Percentiles rank a stretch among this genome's conserved stretches.
phyloP scores from a whole-genome alignment of 768 basidiomycete species.

The Kwoniella sp. region DNA sequence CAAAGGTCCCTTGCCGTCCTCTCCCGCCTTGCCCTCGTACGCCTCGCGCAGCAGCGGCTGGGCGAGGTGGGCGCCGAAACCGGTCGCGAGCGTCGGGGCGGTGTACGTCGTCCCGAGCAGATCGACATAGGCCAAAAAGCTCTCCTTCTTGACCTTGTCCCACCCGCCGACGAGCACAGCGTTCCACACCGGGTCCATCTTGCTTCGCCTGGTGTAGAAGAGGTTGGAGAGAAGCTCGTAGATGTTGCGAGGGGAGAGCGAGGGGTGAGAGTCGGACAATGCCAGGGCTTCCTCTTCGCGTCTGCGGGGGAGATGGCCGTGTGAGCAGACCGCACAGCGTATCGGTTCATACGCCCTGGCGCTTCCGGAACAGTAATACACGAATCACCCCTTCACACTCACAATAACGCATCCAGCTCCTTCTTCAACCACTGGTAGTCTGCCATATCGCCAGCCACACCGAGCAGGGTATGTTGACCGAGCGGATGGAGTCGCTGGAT shows the following conservation, averaged over 20 bases:
- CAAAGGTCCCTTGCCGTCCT: conserved; percentile 45
- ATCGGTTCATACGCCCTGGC: no score
- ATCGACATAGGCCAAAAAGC: conserved; percentile 91
- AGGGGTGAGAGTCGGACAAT: conserved; percentile 73
- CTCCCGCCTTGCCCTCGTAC: conserved; percentile 74
- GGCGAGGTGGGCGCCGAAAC: conserved; percentile 88
- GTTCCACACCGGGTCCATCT: conserved; percentile 95
- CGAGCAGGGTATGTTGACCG: conserved; percentile 78
- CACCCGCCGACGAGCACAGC: conserved; percentile 85
- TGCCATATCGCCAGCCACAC: conserved; percentile 92
- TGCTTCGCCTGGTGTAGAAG: conserved; percentile 81
- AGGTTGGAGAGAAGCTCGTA: conserved; percentile 86
- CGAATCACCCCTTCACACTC: conserved; percentile 27
- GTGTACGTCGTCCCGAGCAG: conserved; percentile 94
- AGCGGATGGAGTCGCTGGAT: conserved; percentile 80
- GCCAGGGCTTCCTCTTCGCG: conserved; percentile 57
- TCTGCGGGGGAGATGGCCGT: conserved; percentile 37
- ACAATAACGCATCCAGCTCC: conserved; percentile 69
- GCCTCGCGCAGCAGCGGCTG: conserved; percentile 86
- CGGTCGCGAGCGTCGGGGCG: conserved; percentile 87
- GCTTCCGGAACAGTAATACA: no score
- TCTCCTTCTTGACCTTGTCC: conserved; percentile 65
- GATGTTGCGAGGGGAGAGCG: conserved; percentile 78
- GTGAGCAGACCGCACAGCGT: no score
- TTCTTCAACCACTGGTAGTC: conserved; percentile 92